phyloP scores from a whole-genome alignment of 345 rosid genomes.

The Linum usitatissimum region DNA sequence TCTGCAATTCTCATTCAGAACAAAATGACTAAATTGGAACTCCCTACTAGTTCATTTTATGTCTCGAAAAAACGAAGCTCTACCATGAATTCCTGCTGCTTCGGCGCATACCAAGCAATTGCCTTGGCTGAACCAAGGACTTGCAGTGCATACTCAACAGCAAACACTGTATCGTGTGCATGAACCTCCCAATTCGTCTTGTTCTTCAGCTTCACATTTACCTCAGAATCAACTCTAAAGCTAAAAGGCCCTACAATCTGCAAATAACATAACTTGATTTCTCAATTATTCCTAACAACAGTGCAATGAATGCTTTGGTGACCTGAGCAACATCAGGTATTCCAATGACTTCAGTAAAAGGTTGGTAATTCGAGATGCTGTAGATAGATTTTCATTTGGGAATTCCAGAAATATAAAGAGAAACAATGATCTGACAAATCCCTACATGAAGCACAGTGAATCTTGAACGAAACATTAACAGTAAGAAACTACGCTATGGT shows the following conservation, averaged over 20 bases:
- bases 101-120: slow-evolving; percentile 83
- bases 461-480: not conserved
- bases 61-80: slow-evolving; percentile 78
- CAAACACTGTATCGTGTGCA: slow-evolving; percentile 52
- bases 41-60: slow-evolving; percentile 10
- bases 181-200: slow-evolving; percentile 25
- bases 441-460: no score
- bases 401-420: not conserved
- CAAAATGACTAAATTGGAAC: not conserved
- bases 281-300: no score
- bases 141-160: slow-evolving; percentile 74
- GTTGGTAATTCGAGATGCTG: no score
- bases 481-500: not conserved
- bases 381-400: no score
- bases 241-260: slow-evolving; percentile 92
- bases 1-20: no score
- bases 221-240: slow-evolving; percentile 67
- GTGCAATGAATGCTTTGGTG: no score
- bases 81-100: slow-evolving; percentile 68
- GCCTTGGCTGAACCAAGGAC: slow-evolving; percentile 92
- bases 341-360: no score
- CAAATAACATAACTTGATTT: slow-evolving; percentile 12
- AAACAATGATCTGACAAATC: not conserved
- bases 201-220: slow-evolving; percentile 44
- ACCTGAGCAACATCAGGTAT: no score